A percentile compares a stretch with the other conserved stretches of the same genome.
phyloP scores from a whole-genome alignment of 2,329 filamentous ascomycete genomes.

The Penicillium thymicola region DNA sequence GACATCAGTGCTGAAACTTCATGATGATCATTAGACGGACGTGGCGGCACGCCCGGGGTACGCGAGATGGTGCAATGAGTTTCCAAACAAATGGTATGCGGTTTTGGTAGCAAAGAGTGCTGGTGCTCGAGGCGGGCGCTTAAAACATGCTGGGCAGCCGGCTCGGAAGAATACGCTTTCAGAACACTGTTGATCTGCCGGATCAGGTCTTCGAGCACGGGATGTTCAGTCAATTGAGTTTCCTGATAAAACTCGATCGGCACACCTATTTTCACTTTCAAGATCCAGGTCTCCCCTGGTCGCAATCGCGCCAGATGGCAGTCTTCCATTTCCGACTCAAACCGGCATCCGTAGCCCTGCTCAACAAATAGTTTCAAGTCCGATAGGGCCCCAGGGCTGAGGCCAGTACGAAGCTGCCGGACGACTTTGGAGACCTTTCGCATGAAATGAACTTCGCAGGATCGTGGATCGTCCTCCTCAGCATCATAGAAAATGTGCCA shows the following conservation, averaged over 20 bases:
- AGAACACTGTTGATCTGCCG: constrained; percentile 31
- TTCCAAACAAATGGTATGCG: constrained; percentile 22
- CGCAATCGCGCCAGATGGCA: constrained; percentile 22
- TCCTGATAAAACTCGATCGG: constrained; percentile 10
- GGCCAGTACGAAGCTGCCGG: constrained; percentile 29
- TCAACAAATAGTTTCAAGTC: constrained; percentile 25
- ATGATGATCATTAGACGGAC: background rate
- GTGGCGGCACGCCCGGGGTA: background rate
- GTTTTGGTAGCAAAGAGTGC: constrained; percentile 30
- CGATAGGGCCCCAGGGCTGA: constrained; percentile 25
- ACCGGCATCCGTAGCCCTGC: constrained; percentile 21
- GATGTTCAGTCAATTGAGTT: constrained; percentile 2
- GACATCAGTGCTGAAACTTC: background rate
- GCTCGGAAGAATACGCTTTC: constrained; percentile 13
- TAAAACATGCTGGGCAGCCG: constrained; percentile 22
- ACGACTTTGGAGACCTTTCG: constrained; percentile 23
- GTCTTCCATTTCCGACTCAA: constrained; percentile 22
- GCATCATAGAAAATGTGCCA: constrained; percentile 31
- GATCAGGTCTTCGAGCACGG: constrained; percentile 25
- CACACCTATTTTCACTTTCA: constrained; percentile 25
- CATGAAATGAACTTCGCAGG: constrained; percentile 17
- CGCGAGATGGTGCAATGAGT: constrained; percentile 23
- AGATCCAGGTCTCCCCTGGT: constrained; percentile 33
- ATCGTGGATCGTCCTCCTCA: constrained; percentile 9
- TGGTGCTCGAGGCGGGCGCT: constrained; percentile 29